Evolutionary conservation across 208 protist genomes (phyloP).

Genomic region (Vickermania ingenoplastis): DNA sequence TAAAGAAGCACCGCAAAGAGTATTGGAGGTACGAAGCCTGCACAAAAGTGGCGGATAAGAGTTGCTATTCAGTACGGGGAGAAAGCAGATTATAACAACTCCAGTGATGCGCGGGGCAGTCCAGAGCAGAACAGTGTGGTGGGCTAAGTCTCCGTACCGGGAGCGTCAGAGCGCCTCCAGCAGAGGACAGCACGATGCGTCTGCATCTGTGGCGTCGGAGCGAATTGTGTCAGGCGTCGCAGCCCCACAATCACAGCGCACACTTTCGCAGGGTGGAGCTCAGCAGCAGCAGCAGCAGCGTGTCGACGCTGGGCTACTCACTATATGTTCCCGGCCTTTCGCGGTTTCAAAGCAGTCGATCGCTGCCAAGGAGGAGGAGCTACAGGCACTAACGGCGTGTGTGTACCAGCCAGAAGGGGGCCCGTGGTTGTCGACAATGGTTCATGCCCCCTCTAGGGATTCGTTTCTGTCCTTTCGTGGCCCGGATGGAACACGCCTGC

Average conservation of each 20-base stretch:
- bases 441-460: not conserved
- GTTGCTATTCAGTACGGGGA: too few species aligned
- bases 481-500: not conserved
- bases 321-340: not conserved
- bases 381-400: not conserved
- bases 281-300: too few species aligned
- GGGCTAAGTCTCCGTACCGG: not conserved
- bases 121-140: not conserved
- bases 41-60: too few species aligned
- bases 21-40: too few species aligned
- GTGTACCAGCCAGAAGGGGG: not conserved
- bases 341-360: not conserved
- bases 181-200: not conserved
- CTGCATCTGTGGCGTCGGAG: not conserved
- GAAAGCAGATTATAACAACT: too few species aligned
- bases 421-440: not conserved
- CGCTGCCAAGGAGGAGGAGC: not conserved
- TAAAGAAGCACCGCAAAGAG: too few species aligned
- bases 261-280: too few species aligned
- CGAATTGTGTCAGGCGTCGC: too few species aligned
- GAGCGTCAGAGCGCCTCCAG: not conserved
- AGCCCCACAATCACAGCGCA: too few species aligned
- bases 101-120: not conserved
- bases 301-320: too few species aligned
- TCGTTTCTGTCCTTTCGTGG: not conserved